Conservation (phyloP, 768 basidiomycete genomes). For the Trametes punicea region DNA sequence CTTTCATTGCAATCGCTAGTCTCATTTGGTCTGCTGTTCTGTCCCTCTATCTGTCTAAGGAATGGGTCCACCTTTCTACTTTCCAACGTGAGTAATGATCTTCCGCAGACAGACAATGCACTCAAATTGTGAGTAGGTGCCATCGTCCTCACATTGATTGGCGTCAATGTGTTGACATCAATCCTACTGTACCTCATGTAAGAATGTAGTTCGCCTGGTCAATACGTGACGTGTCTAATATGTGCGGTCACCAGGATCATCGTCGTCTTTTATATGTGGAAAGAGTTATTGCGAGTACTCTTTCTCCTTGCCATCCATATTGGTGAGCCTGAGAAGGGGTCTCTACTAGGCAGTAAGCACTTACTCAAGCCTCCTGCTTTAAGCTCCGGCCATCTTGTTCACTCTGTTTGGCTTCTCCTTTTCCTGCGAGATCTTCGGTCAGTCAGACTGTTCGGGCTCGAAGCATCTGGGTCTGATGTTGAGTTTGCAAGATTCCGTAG, state of each 20-base stretch:
- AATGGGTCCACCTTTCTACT: conserved; percentile 21
- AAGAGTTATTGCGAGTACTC: conserved; percentile 25
- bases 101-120: neutral
- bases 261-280: conserved; percentile 23
- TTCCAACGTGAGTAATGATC: conserved; percentile 23
- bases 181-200: conserved; percentile 30
- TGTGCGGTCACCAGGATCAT: conserved; percentile 25
- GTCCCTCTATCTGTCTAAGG: conserved; percentile 23
- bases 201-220: too few relatives aligned
- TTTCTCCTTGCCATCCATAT: conserved; percentile 24
- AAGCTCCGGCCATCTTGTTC: conserved; percentile 23
- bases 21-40: conserved; percentile 25
- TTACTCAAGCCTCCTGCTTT: neutral
- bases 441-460: neutral
- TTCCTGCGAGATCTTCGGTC: conserved; percentile 26
- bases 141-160: conserved; percentile 22
- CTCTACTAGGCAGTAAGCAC: too few relatives aligned
- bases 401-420: conserved; percentile 21
- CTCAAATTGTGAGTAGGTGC: conserved; percentile 11
- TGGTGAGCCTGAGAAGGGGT: too few relatives aligned
- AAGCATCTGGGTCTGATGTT: neutral
- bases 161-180: conserved; percentile 21
- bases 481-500: conserved; percentile 11
- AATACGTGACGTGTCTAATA: too few relatives aligned
- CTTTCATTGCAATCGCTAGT: conserved; percentile 22